Percentiles rank a stretch among this genome's conserved stretches.
These are phyloP conservation scores for Ambrosia artemisiifolia DNA, from an alignment of 129 eudicot genomes.

Conservation along the genomic window DNA sequence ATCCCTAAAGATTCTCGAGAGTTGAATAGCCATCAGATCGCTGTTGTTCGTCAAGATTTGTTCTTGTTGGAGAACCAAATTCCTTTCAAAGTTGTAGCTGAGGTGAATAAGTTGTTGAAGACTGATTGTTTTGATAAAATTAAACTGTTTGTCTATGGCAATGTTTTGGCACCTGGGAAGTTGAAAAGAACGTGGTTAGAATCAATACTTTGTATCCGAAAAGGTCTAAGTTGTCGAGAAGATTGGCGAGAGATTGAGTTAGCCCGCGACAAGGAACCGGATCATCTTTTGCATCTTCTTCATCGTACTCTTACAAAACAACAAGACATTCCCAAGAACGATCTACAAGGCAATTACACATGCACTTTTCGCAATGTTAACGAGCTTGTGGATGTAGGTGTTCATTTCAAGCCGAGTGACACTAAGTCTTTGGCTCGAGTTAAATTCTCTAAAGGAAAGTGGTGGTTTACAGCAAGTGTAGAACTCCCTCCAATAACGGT, in stretches of 20 bases:
- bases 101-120: not conserved
- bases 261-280: not conserved
- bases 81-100: conserved; percentile 29
- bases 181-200: not conserved
- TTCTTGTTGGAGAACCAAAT: conserved; percentile 45
- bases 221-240: not conserved
- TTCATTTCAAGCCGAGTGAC: conserved; percentile 25
- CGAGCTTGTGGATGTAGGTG: conserved; percentile 33
- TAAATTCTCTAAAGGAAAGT: not conserved
- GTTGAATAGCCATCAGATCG: conserved; percentile 26
- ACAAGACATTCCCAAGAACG: not conserved
- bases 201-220: not conserved
- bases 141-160: not conserved
- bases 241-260: not conserved
- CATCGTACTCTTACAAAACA: not conserved
- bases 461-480: conserved; percentile 7
- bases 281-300: conserved; percentile 10
- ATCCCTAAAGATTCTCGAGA: not conserved
- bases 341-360: not conserved
- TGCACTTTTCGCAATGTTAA: conserved; percentile 31
- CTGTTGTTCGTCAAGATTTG: conserved; percentile 28
- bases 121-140: not conserved
- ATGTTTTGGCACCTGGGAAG: conserved; percentile 3
- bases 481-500: conserved; percentile 32
- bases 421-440: conserved; percentile 10